Evolutionary conservation across 228 moss, liverwort and hornwort genomes (phyloP), one percentile per base, ranked within the genome.

Genomic region (Sphagnum magellanicum): DNA sequence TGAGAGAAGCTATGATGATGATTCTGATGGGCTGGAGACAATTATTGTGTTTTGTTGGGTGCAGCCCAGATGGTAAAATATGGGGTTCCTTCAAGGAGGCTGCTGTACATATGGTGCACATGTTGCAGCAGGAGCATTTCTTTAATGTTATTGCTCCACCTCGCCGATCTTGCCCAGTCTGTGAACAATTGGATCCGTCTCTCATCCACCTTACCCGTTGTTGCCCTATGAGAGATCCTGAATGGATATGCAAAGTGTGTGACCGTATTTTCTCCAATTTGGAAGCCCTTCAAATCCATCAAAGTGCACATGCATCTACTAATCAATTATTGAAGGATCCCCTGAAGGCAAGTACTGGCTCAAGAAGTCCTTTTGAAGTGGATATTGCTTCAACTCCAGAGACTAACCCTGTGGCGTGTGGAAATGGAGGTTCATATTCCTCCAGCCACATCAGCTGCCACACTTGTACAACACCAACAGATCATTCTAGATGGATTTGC

Each of bases 21-120:
- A 5, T 64, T 0, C 0, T 64, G 10, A 32, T 17, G 48, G 17
- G 4, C 10, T 12, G 17, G 14, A 7, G 63, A 32, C 32, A 8
- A 55, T 55, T 50, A 16, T 65, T 68, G 68, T 32, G 17, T 51
- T 50, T 61, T 70, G 65, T 57, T 57, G 58, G 68, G 67, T 87
- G 83, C 69, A 87, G 87, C 66, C 81, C 87, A 52, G 78, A 81
- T 59, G 83, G 83, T 60, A 77, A 63, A 11, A 61, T 74, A 8
- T 81, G 75, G 75, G 68, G 75, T 48, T 83, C 87, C 5, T 87
- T 79, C 70, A 81, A 73, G 70, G 87, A 75, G 68, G 83, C 87
- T 8, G 74, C 81, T 65, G 74, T 83, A 48, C 74, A 64, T 68
- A 67, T 81, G 63, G 9, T 81, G 50, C 63, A 80, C 66, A 74